Evolutionary conservation across 73 alveolate species (phyloP).

Genomic region (Symbiodinium pilosum): DNA sequence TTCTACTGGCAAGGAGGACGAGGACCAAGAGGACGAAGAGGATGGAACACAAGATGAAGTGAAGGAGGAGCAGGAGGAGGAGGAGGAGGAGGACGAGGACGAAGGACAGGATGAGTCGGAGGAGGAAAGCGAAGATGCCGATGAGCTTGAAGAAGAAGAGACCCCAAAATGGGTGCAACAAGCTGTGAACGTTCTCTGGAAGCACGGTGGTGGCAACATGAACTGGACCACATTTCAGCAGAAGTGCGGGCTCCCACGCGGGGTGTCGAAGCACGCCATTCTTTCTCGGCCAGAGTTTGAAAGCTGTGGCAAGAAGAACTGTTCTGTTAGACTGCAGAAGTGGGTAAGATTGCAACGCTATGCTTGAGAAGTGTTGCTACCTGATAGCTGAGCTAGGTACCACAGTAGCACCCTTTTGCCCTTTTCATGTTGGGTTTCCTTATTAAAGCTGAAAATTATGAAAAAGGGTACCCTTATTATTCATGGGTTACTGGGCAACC

Average conservation of each 20-base stretch:
- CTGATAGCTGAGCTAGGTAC: no score
- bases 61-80: background rate
- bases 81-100: constrained; percentile 4
- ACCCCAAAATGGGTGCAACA: constrained; percentile 6
- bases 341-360: background rate
- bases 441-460: no score
- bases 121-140: background rate
- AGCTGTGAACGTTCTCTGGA: background rate
- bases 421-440: no score
- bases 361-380: no score
- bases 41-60: background rate
- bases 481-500: no score
- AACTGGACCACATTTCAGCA: background rate
- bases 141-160: background rate
- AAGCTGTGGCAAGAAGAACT: background rate
- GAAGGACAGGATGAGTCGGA: background rate
- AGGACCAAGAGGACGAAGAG: background rate
- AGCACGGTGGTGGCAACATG: constrained; percentile 9
- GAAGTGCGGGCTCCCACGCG: background rate
- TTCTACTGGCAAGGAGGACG: background rate
- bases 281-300: constrained; percentile 18
- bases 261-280: background rate
- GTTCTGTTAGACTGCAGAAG: background rate
- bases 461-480: no score
- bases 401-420: no score